Base-by-base conservation (phyloP, 371 early-diverging fungal species). In the Syncephalastrum sp. region DNA sequence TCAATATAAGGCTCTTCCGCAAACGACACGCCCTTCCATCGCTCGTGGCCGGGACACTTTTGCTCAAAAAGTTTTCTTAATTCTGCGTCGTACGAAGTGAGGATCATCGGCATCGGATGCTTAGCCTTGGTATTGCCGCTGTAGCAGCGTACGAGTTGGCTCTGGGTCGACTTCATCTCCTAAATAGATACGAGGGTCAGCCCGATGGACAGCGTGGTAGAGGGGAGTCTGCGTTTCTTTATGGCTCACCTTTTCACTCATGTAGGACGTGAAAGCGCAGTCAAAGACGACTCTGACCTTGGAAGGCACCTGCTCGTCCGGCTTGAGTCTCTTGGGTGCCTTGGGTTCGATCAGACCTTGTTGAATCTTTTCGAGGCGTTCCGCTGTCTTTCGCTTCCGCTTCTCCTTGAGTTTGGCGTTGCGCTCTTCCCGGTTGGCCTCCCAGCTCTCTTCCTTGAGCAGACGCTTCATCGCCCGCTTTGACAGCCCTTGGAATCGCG, bases 251-350 rank as follows among this genome's bases (percentile, higher is more conserved):
- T 85, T 88, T 10, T 85, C 84, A 12, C 57, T 71, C 95, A 95
- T 95, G 47, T 82, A 72, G 16, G 84, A 78, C 47, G 91, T 90
- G 71, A 90, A 92, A 1, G 82, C 74, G 77, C 87, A 84, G 63
- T 92, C 93, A 14, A 92, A 67, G 1, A 90, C 79, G 29, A 94
- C 69, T 19, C 60, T 61, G 4, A 72, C 59, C 2, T 67, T 64
- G 16, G 72, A 67, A 10, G 69, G 62, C 21, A 53, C 63, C 50
- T 74, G 67, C 10, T 70, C 59, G 13, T 69, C 63, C 3, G 61
- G 47, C 47, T 53, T 61, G 5, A 59, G 61, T 53, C 63, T 48
- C 43, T 79, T 79, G 0, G 73, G 67, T 27, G 54, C 49, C 27
- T 62, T 53, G 12, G 69, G 68, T 15, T 64, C 66, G 12, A 79